These are phyloP conservation scores for Spirogloea muscicola DNA, from an alignment of 139 green algal species.

Conservation along the genomic window DNA sequence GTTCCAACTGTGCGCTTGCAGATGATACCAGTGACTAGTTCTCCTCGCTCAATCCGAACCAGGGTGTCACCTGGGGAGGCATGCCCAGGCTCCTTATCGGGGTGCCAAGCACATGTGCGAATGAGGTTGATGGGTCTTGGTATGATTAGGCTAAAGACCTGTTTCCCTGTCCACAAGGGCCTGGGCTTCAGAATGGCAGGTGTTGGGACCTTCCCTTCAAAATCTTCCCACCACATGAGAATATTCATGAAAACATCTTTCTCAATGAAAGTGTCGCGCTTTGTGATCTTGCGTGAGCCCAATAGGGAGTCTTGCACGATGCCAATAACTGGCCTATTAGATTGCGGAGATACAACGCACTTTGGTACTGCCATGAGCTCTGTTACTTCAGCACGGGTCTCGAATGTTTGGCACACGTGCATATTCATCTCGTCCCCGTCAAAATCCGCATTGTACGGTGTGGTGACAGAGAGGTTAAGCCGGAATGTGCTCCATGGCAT, in stretches of 20 bases:
- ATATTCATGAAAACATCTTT: slow-evolving; percentile 98
- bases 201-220: slow-evolving; percentile 86
- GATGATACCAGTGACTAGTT: slow-evolving; percentile 81
- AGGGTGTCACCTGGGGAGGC: slow-evolving; percentile 77
- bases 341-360: slow-evolving; percentile 96
- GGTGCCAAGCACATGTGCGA: slow-evolving; percentile 76
- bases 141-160: slow-evolving; percentile 87
- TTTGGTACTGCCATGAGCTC: slow-evolving; percentile 95
- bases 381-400: slow-evolving; percentile 87
- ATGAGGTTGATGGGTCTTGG: slow-evolving; percentile 76
- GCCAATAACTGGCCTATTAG: slow-evolving; percentile 93
- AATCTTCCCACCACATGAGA: slow-evolving; percentile 90
- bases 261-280: slow-evolving; percentile 96
- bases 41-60: slow-evolving; percentile 76
- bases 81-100: slow-evolving; percentile 73
- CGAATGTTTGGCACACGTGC: slow-evolving; percentile 91
- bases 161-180: slow-evolving; percentile 97
- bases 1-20: slow-evolving; percentile 95
- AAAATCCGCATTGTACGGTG: slow-evolving; percentile 99
- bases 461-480: slow-evolving; percentile 93
- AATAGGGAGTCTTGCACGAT: slow-evolving; percentile 98
- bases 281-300: slow-evolving; percentile 88
- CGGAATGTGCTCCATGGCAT: slow-evolving; percentile 78
- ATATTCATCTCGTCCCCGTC: slow-evolving; percentile 99
- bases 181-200: slow-evolving; percentile 90